Evolutionary conservation across 1,284 basidiomycete species (phyloP), one percentile per base, ranked within the genome.

Genomic region (Sphagnurus paluster): DNA sequence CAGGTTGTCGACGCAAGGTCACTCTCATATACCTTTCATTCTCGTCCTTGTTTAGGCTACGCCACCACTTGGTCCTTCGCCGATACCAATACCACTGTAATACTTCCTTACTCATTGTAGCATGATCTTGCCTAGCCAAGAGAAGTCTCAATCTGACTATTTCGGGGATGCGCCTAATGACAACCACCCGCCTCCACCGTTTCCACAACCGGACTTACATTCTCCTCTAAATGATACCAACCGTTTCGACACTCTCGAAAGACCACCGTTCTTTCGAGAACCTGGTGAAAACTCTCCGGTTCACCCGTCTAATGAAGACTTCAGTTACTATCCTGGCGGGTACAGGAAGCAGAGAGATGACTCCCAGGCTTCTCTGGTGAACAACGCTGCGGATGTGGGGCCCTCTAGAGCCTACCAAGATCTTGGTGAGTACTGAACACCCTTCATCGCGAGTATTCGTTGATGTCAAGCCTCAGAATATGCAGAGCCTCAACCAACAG

Each of bases 381-480:
- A 65, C 17, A 74, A 75, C 53, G 74, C 74, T 25, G 68, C 72
- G 32, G 68, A 61, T 39, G 67, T 68, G 46, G 69, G 65, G 24
- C 65, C 56, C 42, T 62, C 66, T 21, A 56, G 58, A 10, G 65
- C 60, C 30, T 82, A 76, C 55, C 68, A 80, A 51, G 75, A 83
- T 56, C 58, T 86, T 43, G 83, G 84, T 84, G 43, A 82, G 83
- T 83, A 25, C n/a, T 32, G 13, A 10, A 11, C 4, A 16, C 7
- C 20, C 14, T n/a, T 28, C 9, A 13, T 45, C 48, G 16, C 14
- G 44, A 30, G 28, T 19, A 26, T 46, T 6, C 19, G 30, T 39
- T 47, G 26, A 34, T 38, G 30, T 39, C 29, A 37, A 20, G 37
- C 4, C 49, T 14, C 55, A 85, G 84, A 85, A 54, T 85, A 82